Evolutionary conservation across 1,284 basidiomycete genomes (phyloP).

Genomic region (Sparassis latifolia): DNA sequence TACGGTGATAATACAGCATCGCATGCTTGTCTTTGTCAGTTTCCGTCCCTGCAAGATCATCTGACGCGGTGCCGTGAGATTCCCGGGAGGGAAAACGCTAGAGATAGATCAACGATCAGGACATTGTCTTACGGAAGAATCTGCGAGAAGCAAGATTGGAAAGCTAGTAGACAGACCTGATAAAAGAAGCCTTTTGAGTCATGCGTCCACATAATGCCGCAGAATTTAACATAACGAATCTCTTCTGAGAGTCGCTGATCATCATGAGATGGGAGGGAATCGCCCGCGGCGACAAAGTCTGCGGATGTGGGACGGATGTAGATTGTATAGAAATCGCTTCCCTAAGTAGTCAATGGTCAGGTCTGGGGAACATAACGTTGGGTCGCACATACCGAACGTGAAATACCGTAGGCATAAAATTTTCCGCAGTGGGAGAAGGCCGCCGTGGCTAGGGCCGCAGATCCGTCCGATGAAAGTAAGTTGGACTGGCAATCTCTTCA

Average conservation of each 20-base stretch:
- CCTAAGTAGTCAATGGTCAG: slow-evolving; percentile 30
- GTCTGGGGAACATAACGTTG: too few species aligned
- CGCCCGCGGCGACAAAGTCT: slow-evolving; percentile 42
- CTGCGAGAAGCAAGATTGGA: background rate
- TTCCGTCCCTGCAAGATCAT: slow-evolving; percentile 56
- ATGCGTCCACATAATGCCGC: slow-evolving; percentile 62
- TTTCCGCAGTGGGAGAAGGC: slow-evolving; percentile 64
- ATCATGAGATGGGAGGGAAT: slow-evolving; percentile 36
- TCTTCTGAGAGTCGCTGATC: slow-evolving; percentile 56
- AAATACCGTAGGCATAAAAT: slow-evolving; percentile 72
- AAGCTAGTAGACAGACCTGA: slow-evolving; percentile 38
- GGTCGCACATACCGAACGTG: slow-evolving; percentile 47
- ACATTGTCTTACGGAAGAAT: background rate
- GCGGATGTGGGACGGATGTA: slow-evolving; percentile 59
- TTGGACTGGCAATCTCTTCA: slow-evolving; percentile 44
- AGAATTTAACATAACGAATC: slow-evolving; percentile 74
- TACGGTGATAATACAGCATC: slow-evolving; percentile 67
- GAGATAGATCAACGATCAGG: slow-evolving; percentile 6
- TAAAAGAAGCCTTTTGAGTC: slow-evolving; percentile 82
- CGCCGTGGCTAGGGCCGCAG: slow-evolving; percentile 51
- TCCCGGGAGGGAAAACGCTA: slow-evolving; percentile 53
- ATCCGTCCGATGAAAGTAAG: slow-evolving; percentile 67
- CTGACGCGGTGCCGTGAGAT: slow-evolving; percentile 41
- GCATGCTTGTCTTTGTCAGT: slow-evolving; percentile 63
- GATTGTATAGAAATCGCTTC: slow-evolving; percentile 69